Evolutionary conservation across 1,284 basidiomycete species (phyloP).

Genomic region (Moniliella sp.): DNA sequence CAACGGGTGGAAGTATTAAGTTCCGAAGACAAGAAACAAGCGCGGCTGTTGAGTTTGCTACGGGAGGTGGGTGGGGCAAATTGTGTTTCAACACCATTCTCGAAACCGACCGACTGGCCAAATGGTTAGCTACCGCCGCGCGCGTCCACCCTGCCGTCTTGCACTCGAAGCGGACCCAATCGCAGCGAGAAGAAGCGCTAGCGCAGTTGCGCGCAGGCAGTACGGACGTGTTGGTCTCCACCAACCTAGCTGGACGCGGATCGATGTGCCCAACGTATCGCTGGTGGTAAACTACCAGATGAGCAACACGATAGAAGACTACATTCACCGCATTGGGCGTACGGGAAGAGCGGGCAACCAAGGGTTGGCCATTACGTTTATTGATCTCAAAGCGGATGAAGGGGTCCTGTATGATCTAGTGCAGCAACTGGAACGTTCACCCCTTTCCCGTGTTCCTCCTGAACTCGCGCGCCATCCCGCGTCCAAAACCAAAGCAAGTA

Average conservation of each 20-base stretch:
- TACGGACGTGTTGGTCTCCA: conserved; percentile 68
- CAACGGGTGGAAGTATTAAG: conserved; percentile 79
- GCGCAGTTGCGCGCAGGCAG: conserved; percentile 64
- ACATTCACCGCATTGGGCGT: conserved; percentile 87
- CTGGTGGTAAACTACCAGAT: conserved; percentile 94
- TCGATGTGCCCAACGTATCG: conserved; percentile 86
- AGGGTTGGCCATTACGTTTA: conserved; percentile 77
- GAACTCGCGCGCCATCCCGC: conserved; percentile 23
- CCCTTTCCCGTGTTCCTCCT: conserved; percentile 11
- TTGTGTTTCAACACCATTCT: conserved; percentile 67
- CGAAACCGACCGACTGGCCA: conserved; percentile 66
- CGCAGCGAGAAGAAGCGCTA: conserved; percentile 77
- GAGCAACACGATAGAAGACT: conserved; percentile 81
- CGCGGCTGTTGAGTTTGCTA: conserved; percentile 72
- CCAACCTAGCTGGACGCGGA: conserved; percentile 92
- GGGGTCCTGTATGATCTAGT: conserved; percentile 54
- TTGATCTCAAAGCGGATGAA: conserved; percentile 80
- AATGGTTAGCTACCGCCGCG: neutral
- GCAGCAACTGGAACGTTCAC: conserved; percentile 18
- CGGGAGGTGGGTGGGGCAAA: conserved; percentile 66
- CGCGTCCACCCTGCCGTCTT: conserved; percentile 70
- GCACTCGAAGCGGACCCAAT: conserved; percentile 91
- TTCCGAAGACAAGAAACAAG: conserved; percentile 74
- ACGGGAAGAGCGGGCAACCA: conserved; percentile 90
- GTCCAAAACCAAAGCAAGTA: conserved; percentile 9